Conservation (phyloP, 306 rosid species). For the Glycine latifolia region DNA sequence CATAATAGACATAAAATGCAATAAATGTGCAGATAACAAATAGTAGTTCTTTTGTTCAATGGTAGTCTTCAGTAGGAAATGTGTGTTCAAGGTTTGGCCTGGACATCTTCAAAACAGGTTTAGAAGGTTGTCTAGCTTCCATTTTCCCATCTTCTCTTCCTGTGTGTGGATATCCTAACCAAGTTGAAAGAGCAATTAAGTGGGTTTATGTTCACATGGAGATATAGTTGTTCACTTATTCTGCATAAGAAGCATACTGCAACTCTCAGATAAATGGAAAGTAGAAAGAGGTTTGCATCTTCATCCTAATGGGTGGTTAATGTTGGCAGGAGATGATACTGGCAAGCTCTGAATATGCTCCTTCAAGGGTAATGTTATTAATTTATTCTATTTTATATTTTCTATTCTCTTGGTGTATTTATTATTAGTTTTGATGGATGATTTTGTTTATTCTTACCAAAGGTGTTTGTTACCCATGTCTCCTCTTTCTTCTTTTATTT, state of each 20-base stretch:
- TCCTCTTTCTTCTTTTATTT: background rate
- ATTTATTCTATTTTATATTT: background rate
- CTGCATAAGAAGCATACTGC: background rate
- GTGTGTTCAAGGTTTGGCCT: background rate
- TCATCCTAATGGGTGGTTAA: constrained; percentile 37
- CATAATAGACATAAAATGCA: background rate
- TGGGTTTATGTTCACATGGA: constrained; percentile 2
- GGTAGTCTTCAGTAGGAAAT: background rate
- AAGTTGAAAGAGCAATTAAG: constrained; percentile 22
- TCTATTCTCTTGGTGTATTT: constrained; percentile 9
- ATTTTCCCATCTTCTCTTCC: background rate
- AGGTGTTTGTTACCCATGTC: background rate
- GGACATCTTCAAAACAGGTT: background rate
- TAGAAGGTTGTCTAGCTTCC: constrained; percentile 35
- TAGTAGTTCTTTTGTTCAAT: constrained; percentile 30
- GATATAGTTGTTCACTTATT: constrained; percentile 24
- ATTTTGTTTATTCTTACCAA: constrained; percentile 31
- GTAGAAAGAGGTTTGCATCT: constrained; percentile 32
- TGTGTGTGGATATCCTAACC: background rate
- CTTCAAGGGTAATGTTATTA: constrained; percentile 60
- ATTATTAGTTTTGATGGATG: constrained; percentile 27
- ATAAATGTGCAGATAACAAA: constrained; percentile 1
- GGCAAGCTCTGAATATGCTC: constrained; percentile 64
- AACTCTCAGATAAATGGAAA: constrained; percentile 30
- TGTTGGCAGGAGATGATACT: constrained; percentile 89